These are phyloP conservation scores for Fagus sylvatica DNA, from an alignment of 306 rosid species.

Conservation along the genomic window DNA sequence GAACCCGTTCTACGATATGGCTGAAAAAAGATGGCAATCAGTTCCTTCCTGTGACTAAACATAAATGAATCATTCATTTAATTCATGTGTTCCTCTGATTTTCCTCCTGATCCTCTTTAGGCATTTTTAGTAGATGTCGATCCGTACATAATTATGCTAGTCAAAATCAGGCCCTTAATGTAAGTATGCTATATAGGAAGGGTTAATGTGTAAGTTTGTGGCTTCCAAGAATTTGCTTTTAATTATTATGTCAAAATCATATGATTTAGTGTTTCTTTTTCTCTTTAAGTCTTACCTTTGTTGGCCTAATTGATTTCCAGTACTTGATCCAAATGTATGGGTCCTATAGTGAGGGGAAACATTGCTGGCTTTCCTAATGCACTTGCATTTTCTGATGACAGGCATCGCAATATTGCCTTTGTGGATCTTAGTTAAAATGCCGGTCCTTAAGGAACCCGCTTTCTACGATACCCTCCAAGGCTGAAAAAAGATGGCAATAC, in stretches of 20 bases:
- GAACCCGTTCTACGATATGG: slow-evolving; percentile 87
- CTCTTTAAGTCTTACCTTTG: not conserved
- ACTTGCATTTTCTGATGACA: slow-evolving; percentile 32
- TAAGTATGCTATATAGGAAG: not conserved
- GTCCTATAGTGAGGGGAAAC: not conserved
- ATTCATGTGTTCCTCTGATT: not conserved
- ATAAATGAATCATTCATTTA: slow-evolving; percentile 11
- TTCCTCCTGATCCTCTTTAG: not conserved
- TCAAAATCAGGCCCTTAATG: not conserved
- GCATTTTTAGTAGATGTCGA: not conserved
- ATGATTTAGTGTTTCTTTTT: not conserved
- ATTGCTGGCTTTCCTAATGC: slow-evolving; percentile 27
- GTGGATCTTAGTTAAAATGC: slow-evolving; percentile 72
- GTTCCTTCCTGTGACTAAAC: slow-evolving; percentile 56
- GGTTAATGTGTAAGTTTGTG: not conserved
- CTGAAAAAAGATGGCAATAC: slow-evolving; percentile 69
- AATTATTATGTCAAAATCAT: not conserved
- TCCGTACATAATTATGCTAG: not conserved
- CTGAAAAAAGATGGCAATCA: slow-evolving; percentile 69
- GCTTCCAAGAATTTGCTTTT: no score
- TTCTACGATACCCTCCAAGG: slow-evolving; percentile 78
- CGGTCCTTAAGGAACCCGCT: no score
- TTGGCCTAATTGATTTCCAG: not conserved
- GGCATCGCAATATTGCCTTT: slow-evolving; percentile 73
- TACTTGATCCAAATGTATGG: not conserved